phyloP scores from a whole-genome alignment of 768 basidiomycete genomes.

The Krasilnikovozyma curviuscula region DNA sequence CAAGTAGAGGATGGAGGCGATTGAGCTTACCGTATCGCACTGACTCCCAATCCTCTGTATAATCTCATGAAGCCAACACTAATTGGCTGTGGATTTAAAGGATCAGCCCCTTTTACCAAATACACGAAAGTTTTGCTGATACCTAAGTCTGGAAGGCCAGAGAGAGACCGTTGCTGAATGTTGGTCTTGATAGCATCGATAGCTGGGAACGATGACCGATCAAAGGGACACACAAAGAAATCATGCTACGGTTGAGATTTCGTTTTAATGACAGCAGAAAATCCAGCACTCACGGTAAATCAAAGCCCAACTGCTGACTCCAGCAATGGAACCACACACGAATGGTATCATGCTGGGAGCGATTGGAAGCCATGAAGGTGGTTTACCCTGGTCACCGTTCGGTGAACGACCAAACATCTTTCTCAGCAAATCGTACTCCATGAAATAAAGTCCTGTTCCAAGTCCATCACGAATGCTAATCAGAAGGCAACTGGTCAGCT shows the following conservation, averaged over 20 bases:
- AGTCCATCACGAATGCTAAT: no score
- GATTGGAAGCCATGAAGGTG: constrained; percentile 73
- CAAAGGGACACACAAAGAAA: not conserved
- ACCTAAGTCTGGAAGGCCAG: constrained; percentile 53
- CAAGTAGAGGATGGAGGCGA: not conserved
- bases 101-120: constrained; percentile 3
- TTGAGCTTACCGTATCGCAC: constrained; percentile 41
- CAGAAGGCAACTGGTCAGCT: no score
- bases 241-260: not conserved
- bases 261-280: no score
- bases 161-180: constrained; percentile 77
- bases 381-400: constrained; percentile 57
- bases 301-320: constrained; percentile 54
- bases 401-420: constrained; percentile 61
- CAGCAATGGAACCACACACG: constrained; percentile 72
- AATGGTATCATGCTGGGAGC: constrained; percentile 65
- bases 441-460: constrained; percentile 79
- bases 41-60: constrained; percentile 59
- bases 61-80: constrained; percentile 59
- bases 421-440: constrained; percentile 82
- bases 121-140: constrained; percentile 32
- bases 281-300: constrained; percentile 78
- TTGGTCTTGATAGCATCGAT: constrained; percentile 43
- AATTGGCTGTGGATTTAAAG: constrained; percentile 27
- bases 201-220: not conserved